These are phyloP conservation scores for Fonsecaea nubica DNA, from an alignment of 2,329 filamentous ascomycete species.

Conservation along the genomic window DNA sequence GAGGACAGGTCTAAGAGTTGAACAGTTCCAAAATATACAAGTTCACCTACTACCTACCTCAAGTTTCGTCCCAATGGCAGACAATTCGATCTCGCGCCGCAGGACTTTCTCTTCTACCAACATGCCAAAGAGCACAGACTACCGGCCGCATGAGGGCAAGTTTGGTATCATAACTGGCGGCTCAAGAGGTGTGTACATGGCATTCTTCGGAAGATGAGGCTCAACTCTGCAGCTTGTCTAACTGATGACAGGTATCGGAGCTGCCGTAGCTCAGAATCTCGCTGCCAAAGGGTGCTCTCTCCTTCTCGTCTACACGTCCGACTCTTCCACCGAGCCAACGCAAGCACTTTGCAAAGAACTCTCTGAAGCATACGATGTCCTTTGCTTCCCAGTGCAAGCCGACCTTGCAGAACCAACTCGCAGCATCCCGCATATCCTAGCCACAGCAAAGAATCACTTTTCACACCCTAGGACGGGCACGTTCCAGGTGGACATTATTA, in stretches of 20 bases:
- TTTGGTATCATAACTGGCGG: conserved; percentile 80
- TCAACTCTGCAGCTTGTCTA: conserved; percentile 1
- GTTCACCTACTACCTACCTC: not conserved
- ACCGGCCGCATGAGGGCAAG: conserved; percentile 69
- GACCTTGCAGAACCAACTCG: conserved; percentile 70
- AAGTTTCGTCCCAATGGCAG: conserved; percentile 20
- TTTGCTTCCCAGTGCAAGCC: conserved; percentile 68
- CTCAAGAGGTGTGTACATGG: conserved; percentile 67
- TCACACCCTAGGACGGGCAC: conserved; percentile 55
- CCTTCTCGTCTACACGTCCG: conserved; percentile 74
- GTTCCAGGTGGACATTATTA: conserved; percentile 49
- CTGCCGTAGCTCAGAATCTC: conserved; percentile 71
- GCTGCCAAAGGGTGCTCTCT: conserved; percentile 73
- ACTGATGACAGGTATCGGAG: conserved; percentile 71
- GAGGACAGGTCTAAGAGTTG: not conserved
- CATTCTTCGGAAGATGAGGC: not conserved
- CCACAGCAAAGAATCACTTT: conserved; percentile 66
- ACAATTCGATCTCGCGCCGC: conserved; percentile 20
- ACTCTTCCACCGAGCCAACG: conserved; percentile 62
- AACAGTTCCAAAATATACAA: not conserved
- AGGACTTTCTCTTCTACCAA: conserved; percentile 36
- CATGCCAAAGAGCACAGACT: conserved; percentile 29
- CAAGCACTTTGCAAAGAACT: conserved; percentile 64
- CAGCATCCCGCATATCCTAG: conserved; percentile 63
- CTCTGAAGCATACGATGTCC: conserved; percentile 62